Evolutionary conservation across 306 rosid genomes (phyloP).

Genomic region (Alnus glutinosa): DNA sequence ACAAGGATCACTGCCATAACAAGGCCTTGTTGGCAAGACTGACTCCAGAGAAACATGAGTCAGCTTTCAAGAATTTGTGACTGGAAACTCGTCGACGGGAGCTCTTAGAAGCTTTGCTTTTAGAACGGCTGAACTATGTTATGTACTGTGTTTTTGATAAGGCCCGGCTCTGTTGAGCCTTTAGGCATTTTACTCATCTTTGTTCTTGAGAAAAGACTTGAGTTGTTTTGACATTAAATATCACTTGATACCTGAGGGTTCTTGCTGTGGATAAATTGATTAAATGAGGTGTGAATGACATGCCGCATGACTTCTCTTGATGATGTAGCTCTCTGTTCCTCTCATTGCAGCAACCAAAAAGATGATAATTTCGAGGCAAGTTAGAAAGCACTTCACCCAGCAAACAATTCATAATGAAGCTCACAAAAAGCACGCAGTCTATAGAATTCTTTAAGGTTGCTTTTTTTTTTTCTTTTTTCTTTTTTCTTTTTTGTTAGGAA

Average conservation of each 20-base stretch:
- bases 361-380: background rate
- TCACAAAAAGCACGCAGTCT: no score
- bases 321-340: no score
- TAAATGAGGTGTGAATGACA: no score
- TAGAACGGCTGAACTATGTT: conserved; percentile 4
- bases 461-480: no score
- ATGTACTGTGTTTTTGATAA: background rate
- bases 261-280: no score
- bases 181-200: background rate
- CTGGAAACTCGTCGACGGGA: conserved; percentile 16
- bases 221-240: background rate
- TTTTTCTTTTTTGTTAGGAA: no score
- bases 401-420: no score
- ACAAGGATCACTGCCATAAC: conserved; percentile 75
- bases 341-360: background rate
- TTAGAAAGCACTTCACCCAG: no score
- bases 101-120: background rate
- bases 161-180: background rate
- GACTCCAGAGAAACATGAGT: conserved; percentile 63
- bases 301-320: no score
- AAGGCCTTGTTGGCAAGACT: conserved; percentile 80
- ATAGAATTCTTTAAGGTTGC: no score
- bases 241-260: background rate
- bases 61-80: conserved; percentile 67
- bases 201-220: background rate